These are phyloP conservation scores for Alternaria gaisen DNA, from an alignment of 2,329 filamentous ascomycete species.

Conservation along the genomic window DNA sequence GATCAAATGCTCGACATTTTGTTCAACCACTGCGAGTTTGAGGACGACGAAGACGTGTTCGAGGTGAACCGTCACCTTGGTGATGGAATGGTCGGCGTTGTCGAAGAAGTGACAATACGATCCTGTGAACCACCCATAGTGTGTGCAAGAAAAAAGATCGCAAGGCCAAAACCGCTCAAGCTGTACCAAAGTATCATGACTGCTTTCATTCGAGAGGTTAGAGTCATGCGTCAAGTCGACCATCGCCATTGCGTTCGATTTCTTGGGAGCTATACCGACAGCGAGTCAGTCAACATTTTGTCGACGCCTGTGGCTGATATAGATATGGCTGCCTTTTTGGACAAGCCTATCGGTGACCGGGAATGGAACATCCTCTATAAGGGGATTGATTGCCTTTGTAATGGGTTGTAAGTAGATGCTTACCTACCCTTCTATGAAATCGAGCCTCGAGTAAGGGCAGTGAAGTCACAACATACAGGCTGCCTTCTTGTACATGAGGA, in stretches of 20 bases:
- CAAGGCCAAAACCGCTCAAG: not conserved
- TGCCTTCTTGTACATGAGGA: not conserved
- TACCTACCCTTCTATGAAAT: not conserved
- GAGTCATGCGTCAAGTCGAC: not conserved
- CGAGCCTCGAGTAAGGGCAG: not conserved
- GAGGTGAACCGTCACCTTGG: not conserved
- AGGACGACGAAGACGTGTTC: not conserved
- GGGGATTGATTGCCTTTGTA: not conserved
- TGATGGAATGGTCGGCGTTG: not conserved
- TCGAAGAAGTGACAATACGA: not conserved
- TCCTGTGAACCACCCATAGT: not conserved
- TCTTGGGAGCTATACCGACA: not conserved
- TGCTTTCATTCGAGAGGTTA: not conserved
- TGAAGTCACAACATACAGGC: not conserved
- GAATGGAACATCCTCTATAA: not conserved
- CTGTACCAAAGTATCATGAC: not conserved
- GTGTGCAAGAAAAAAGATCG: not conserved
- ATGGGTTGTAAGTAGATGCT: not conserved
- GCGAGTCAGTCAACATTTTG: not conserved
- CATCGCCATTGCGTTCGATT: not conserved
- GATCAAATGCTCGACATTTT: not conserved
- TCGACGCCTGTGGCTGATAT: not conserved
- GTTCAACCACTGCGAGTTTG: not conserved
- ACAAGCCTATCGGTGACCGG: not conserved
- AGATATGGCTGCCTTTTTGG: not conserved